Percentiles rank a stretch among this genome's conserved stretches.
Conservation (phyloP, 176 grass and related monocot species). For the Ananas comosus region DNA sequence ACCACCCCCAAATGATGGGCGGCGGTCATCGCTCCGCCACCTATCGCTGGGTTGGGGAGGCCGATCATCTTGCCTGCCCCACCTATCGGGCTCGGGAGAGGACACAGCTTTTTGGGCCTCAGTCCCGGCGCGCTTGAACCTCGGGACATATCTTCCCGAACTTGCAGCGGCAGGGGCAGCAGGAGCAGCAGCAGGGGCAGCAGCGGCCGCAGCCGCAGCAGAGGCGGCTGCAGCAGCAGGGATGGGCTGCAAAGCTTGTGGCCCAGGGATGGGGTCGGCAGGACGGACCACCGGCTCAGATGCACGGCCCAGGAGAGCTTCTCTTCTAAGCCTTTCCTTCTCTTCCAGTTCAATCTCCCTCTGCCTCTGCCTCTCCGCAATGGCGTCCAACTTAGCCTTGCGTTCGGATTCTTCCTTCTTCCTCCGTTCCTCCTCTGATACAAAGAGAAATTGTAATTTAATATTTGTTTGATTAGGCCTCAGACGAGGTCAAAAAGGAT, state of each 20-base stretch:
- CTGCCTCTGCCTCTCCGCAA: constrained; percentile 60
- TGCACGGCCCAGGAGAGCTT: constrained; percentile 33
- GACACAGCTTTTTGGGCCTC: constrained; percentile 19
- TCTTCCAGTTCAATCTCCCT: constrained; percentile 76
- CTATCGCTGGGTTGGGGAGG: constrained; percentile 19
- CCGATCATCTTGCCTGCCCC: constrained; percentile 49
- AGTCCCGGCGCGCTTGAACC: constrained; percentile 21
- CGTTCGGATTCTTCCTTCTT: constrained; percentile 68
- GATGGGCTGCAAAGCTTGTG: neutral
- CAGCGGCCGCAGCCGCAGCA: constrained; percentile 3
- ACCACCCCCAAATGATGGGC: neutral
- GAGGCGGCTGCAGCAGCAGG: constrained; percentile 17
- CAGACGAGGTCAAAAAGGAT: too few species aligned
- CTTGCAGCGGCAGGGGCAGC: constrained; percentile 14
- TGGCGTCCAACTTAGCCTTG: constrained; percentile 84
- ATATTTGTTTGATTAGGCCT: too few species aligned
- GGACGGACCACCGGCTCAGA: constrained; percentile 16
- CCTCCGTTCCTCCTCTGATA: constrained; percentile 84
- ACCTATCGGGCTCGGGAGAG: constrained; percentile 37
- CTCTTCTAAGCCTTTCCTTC: constrained; percentile 40
- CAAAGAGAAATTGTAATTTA: constrained; percentile 12
- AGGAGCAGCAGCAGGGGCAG: constrained; percentile 18
- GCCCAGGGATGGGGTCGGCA: neutral
- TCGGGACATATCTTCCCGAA: constrained; percentile 54
- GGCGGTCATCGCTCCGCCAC: constrained; percentile 22